These are phyloP conservation scores for Corynascus novoguineensis DNA, from an alignment of 495 filamentous ascomycete species.

Conservation along the genomic window DNA sequence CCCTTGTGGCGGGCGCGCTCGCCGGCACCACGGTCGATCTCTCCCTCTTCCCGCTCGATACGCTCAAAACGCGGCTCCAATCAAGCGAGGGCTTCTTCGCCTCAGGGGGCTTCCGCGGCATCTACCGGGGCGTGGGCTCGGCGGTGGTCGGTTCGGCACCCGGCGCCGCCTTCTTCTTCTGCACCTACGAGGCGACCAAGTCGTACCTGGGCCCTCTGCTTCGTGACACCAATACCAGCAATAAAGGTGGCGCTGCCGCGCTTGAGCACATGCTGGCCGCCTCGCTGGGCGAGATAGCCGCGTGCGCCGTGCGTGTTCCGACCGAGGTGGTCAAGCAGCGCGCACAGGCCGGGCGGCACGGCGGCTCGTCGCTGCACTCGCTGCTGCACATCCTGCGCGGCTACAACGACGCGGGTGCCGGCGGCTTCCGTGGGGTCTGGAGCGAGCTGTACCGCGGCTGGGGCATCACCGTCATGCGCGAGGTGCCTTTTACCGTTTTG, in stretches of 20 bases:
- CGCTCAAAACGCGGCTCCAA: slow-evolving; percentile 89
- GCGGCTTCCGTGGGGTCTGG: slow-evolving; percentile 56
- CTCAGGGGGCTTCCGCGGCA: slow-evolving; percentile 66
- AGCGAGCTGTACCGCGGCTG: slow-evolving; percentile 86
- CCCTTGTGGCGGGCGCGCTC: slow-evolving; percentile 65
- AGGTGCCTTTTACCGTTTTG: slow-evolving; percentile 94
- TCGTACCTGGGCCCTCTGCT: slow-evolving; percentile 43
- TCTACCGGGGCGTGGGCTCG: slow-evolving; percentile 65
- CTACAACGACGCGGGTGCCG: slow-evolving; percentile 34
- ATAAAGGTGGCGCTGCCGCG: neutral
- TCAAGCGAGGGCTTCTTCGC: slow-evolving; percentile 73
- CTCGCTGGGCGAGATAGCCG: slow-evolving; percentile 81
- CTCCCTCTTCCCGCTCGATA: slow-evolving; percentile 86
- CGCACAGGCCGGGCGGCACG: slow-evolving; percentile 75
- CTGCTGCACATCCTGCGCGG: slow-evolving; percentile 67
- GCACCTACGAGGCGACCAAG: slow-evolving; percentile 87
- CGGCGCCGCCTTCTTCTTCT: slow-evolving; percentile 97
- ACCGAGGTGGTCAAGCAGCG: slow-evolving; percentile 97
- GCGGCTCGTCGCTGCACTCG: slow-evolving; percentile 52
- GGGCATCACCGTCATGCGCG: slow-evolving; percentile 83
- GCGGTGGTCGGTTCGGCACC: slow-evolving; percentile 88
- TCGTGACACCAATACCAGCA: neutral
- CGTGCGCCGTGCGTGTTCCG: slow-evolving; percentile 86
- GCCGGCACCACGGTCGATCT: slow-evolving; percentile 87
- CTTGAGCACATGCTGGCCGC: slow-evolving; percentile 76